Evolutionary conservation across 106 monocot genomes (phyloP).

Genomic region (Posidonia australis): DNA sequence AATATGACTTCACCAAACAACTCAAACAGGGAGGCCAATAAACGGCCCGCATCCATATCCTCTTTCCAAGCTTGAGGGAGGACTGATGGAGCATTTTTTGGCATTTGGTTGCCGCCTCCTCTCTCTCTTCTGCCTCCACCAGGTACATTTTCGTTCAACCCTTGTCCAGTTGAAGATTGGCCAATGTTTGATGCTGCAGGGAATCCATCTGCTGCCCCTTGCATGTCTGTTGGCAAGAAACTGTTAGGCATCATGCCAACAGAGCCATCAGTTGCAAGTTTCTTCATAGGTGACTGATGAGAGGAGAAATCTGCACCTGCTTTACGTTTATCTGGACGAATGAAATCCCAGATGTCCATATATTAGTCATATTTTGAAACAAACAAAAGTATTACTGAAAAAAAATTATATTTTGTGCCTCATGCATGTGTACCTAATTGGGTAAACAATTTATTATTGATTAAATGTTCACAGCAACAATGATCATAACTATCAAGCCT

Average conservation of each 20-base stretch:
- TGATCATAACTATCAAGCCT: too few species aligned
- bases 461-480: too few species aligned
- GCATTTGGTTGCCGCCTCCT: constrained; percentile 2
- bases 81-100: constrained; percentile 15
- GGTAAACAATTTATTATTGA: too few species aligned
- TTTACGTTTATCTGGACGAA: constrained; percentile 51
- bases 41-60: constrained; percentile 58
- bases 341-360: background rate
- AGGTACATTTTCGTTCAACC: constrained; percentile 12
- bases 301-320: constrained; percentile 23
- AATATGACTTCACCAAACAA: constrained; percentile 82
- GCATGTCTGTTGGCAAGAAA: constrained; percentile 12
- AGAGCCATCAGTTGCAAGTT: constrained; percentile 39
- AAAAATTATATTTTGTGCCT: too few species aligned
- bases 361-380: too few species aligned
- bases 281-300: constrained; percentile 69
- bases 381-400: too few species aligned
- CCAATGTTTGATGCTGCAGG: constrained; percentile 8
- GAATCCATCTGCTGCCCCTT: constrained; percentile 26
- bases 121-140: constrained; percentile 26
- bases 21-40: constrained; percentile 63
- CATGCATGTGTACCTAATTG: too few species aligned
- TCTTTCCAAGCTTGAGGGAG: constrained; percentile 90
- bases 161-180: constrained; percentile 31
- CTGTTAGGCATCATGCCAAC: constrained; percentile 12